Evolutionary conservation across 2,329 filamentous ascomycete genomes (phyloP).

Genomic region (Acrodontium crateriforme): DNA sequence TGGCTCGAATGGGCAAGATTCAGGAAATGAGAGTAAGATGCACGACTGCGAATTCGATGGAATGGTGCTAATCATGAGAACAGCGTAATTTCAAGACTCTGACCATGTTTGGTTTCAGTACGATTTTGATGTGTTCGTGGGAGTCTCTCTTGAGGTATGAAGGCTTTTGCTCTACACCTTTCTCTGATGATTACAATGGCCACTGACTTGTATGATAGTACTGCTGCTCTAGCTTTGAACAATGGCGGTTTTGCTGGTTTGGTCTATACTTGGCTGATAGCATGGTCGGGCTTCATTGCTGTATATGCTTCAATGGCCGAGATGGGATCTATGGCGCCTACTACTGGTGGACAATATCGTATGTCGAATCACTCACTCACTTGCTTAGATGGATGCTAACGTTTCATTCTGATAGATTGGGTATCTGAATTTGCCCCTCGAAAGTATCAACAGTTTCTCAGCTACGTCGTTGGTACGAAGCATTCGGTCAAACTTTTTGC

Average conservation of each 20-base stretch:
- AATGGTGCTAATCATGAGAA: background rate
- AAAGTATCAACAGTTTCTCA: constrained; percentile 26
- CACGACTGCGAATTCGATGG: background rate
- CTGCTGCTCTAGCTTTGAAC: constrained; percentile 3
- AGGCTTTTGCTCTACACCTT: background rate
- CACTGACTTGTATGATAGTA: background rate
- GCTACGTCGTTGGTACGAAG: constrained; percentile 23
- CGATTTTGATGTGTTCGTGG: constrained; percentile 15
- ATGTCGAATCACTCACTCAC: background rate
- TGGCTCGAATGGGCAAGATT: constrained; percentile 5
- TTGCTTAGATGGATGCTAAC: constrained; percentile 4
- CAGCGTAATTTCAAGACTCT: constrained; percentile 16
- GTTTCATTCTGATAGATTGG: constrained; percentile 7
- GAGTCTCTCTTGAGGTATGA: constrained; percentile 8
- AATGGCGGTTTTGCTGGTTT: constrained; percentile 19
- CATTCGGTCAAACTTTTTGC: constrained; percentile 1
- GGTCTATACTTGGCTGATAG: constrained; percentile 23
- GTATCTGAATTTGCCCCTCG: constrained; percentile 27
- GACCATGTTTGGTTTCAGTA: constrained; percentile 14
- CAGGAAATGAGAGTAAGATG: constrained; percentile 6
- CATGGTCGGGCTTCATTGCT: constrained; percentile 20
- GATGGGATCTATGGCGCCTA: constrained; percentile 24
- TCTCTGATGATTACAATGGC: constrained; percentile 1
- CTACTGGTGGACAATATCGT: constrained; percentile 11
- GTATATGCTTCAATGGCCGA: constrained; percentile 22